Percentiles rank a stretch among this genome's conserved stretches.
Evolutionary conservation across 345 rosid species (phyloP).

Genomic region (Salix koriyanagi): DNA sequence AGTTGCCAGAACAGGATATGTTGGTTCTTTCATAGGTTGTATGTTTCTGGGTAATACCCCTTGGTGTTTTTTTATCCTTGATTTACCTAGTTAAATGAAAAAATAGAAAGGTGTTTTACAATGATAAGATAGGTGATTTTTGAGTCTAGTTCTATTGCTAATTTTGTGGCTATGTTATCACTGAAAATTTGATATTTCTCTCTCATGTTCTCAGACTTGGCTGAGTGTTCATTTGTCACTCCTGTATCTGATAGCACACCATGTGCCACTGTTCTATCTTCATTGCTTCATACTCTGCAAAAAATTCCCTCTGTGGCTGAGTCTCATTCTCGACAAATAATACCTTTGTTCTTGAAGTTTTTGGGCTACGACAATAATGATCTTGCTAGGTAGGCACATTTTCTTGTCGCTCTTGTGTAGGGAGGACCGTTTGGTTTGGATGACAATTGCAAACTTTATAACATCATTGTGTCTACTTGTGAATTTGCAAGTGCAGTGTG

Average conservation of each 20-base stretch:
- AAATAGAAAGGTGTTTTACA: background rate
- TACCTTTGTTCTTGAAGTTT: constrained; percentile 69
- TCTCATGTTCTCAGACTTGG: constrained; percentile 55
- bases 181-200: constrained; percentile 3
- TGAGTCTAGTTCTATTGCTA: background rate
- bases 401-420: background rate
- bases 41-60: background rate
- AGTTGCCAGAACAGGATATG: background rate
- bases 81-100: background rate
- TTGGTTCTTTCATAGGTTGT: background rate
- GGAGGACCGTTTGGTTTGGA: background rate
- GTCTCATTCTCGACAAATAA: constrained; percentile 61
- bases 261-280: constrained; percentile 41
- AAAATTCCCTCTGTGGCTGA: constrained; percentile 59
- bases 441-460: background rate
- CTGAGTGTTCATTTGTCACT: constrained; percentile 38
- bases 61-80: background rate
- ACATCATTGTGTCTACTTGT: constrained; percentile 4
- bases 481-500: constrained; percentile 42
- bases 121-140: background rate
- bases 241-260: constrained; percentile 57
- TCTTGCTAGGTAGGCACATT: constrained; percentile 44
- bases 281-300: constrained; percentile 69
- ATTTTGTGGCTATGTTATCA: background rate
- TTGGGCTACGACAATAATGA: constrained; percentile 61